Evolutionary conservation across 768 basidiomycete genomes (phyloP).

Genomic region (Termitomyces sp.): DNA sequence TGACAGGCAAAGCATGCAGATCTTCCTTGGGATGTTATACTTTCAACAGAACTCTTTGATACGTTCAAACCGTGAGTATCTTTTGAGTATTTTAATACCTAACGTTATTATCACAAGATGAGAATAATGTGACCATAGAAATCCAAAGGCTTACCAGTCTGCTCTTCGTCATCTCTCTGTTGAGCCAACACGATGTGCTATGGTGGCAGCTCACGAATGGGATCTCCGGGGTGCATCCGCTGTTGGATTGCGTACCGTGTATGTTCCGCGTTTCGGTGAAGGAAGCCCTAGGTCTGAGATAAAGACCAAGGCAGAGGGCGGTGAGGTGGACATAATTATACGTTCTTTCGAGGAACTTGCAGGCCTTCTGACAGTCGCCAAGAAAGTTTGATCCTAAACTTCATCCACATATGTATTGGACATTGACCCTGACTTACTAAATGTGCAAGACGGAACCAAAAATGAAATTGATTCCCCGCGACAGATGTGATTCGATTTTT

Average conservation of each 20-base stretch:
- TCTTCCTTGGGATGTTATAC: conserved; percentile 60
- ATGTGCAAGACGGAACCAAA: background rate
- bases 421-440: background rate
- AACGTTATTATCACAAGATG: background rate
- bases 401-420: background rate
- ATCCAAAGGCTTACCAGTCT: conserved; percentile 45
- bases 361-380: conserved; percentile 8
- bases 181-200: conserved; percentile 44
- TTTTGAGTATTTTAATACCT: background rate
- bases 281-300: conserved; percentile 25
- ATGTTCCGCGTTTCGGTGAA: conserved; percentile 47
- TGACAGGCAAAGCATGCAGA: conserved; percentile 54
- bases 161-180: conserved; percentile 46
- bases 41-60: conserved; percentile 56
- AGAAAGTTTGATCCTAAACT: background rate
- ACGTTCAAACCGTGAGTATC: conserved; percentile 59
- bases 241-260: conserved; percentile 54
- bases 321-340: conserved; percentile 55
- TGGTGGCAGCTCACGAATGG: conserved; percentile 61
- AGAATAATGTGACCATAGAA: conserved; percentile 24
- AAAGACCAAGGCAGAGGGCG: conserved; percentile 46
- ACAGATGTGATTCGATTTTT: background rate
- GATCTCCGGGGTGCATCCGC: conserved; percentile 51
- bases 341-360: conserved; percentile 48
- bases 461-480: background rate